phyloP scores from a whole-genome alignment of 2,329 filamentous ascomycete species.

The Cyphellophora europaea region DNA sequence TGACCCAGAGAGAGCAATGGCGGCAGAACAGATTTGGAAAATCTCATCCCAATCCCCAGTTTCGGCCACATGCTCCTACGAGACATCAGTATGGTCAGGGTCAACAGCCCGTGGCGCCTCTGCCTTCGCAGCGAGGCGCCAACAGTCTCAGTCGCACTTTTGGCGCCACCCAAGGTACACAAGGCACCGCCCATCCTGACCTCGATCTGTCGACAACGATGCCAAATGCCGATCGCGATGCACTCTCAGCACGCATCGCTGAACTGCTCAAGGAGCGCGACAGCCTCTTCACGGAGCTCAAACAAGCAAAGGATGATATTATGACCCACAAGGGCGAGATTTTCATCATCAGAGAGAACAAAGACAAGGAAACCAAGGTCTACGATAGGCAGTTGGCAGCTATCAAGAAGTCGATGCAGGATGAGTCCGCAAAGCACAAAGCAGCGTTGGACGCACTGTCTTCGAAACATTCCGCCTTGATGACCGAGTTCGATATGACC shows the following conservation, averaged over 20 bases:
- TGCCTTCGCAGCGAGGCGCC: constrained; percentile 1
- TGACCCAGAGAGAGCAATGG: constrained; percentile 18
- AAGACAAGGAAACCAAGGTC: constrained; percentile 42
- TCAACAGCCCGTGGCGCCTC: constrained; percentile 4
- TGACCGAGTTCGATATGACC: constrained; percentile 51
- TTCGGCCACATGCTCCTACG: too few species aligned
- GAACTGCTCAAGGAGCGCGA: constrained; percentile 28
- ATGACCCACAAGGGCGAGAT: constrained; percentile 51
- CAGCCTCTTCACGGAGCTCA: constrained; percentile 28
- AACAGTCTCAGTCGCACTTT: background rate
- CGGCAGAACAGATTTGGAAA: constrained; percentile 18
- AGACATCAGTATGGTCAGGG: too few species aligned
- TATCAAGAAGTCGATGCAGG: constrained; percentile 44
- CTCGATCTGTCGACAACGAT: background rate
- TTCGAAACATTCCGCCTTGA: constrained; percentile 46
- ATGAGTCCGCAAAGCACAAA: constrained; percentile 43
- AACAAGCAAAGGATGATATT: constrained; percentile 30
- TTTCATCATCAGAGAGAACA: constrained; percentile 51
- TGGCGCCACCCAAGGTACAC: background rate
- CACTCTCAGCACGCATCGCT: constrained; percentile 12
- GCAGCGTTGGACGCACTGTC: constrained; percentile 45
- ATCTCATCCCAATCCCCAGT: constrained; percentile 3
- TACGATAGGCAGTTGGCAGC: constrained; percentile 44
- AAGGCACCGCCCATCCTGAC: background rate
- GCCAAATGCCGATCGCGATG: constrained; percentile 21